phyloP scores from a whole-genome alignment of 345 rosid species.

The Populus simonii region DNA sequence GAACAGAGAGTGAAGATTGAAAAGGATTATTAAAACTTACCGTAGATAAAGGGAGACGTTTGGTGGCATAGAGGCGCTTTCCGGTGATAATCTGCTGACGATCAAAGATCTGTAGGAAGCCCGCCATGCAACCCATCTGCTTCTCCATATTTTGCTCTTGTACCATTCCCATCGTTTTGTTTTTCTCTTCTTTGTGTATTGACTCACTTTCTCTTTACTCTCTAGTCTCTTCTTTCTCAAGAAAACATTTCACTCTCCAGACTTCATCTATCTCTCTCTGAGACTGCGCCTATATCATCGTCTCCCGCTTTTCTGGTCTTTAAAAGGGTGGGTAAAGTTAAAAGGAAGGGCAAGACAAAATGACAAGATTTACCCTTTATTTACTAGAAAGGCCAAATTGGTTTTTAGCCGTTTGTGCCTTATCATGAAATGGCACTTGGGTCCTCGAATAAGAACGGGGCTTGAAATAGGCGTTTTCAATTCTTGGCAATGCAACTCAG shows the following conservation, averaged over 20 bases:
- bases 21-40: constrained; percentile 10
- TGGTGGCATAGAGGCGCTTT: constrained; percentile 55
- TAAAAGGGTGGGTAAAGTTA: constrained; percentile 37
- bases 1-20: neutral
- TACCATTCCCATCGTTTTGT: constrained; percentile 43
- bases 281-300: constrained; percentile 29
- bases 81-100: constrained; percentile 67
- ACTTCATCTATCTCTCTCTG: constrained; percentile 22
- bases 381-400: neutral
- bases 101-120: constrained; percentile 92
- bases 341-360: constrained; percentile 13
- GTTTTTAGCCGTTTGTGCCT: constrained; percentile 3
- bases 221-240: neutral
- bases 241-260: constrained; percentile 12
- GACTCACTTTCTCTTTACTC: neutral
- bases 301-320: constrained; percentile 82
- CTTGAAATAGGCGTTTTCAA: neutral
- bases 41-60: constrained; percentile 54
- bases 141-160: constrained; percentile 57
- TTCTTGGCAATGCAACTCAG: too few species aligned
- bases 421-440: neutral
- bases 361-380: constrained; percentile 28
- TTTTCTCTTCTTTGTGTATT: neutral
- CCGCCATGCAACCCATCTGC: constrained; percentile 96
- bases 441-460: neutral